Evolutionary conservation across 2,329 filamentous ascomycete genomes (phyloP), one percentile per base, ranked within the genome.

Genomic region (Aspergillus melleus): DNA sequence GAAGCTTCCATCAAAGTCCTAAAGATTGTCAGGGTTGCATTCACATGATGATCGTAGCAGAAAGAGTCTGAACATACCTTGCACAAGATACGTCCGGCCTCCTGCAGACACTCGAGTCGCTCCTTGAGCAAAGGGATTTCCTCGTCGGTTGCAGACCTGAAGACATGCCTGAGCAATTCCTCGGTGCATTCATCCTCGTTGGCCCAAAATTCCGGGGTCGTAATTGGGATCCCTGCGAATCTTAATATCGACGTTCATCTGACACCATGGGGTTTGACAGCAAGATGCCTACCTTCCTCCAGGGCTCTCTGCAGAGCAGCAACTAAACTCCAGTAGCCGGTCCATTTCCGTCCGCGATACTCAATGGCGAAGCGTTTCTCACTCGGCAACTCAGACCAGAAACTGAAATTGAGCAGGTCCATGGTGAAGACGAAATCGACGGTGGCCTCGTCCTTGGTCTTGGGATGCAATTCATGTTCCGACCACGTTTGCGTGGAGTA

Each of bases 351-450:
- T 29, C 87, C 92, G 50, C 84, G 85, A 76, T 97, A 98, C 59
- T 91, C 88, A 47, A 99, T 84, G 10, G 90, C 85, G 74, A 94
- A 99, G 11, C 92, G 84, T 68, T 94, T 87, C 26, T 87, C 83
- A 11, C 90, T 88, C 2, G 75, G 70, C 60, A 82, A 77, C 55
- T 91, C 88, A 14, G 91, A 96, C 95, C 95, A 99, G 75, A 99
- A 99, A 22, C 89, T 96, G 73, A 98, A 99, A 74, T 99, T 99
- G 54, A 99, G 80, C 29, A 99, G 76, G 74, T 99, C 95, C 92
- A 99, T 96, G 20, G 91, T 92, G 74, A 99, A 98, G 69, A 99
- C 94, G 73, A 99, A 98, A 64, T 91, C 89, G 22, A 96, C 86
- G 0, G 92, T 93, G 54, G 77, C 83, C 70, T 91, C 90, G 71